Conservation (phyloP, 371 early-diverging fungal species). For the Blakeslea trispora region DNA sequence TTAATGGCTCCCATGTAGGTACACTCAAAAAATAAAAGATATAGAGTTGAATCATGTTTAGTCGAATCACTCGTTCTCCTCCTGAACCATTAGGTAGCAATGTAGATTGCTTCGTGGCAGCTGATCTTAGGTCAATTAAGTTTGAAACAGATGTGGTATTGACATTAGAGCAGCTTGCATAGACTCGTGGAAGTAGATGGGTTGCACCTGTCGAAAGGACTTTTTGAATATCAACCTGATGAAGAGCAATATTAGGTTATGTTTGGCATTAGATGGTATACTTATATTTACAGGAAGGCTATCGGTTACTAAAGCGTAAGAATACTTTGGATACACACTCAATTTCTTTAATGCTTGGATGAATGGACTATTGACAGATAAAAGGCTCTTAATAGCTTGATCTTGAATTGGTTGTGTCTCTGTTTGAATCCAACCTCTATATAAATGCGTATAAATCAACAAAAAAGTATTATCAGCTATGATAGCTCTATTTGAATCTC, state of each 20-base stretch:
- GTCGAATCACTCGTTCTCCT: conserved; percentile 28
- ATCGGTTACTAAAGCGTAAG: conserved; percentile 31
- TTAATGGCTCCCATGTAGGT: conserved; percentile 30
- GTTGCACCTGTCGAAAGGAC: conserved; percentile 33
- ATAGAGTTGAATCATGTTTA: conserved; percentile 43
- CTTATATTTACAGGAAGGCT: conserved; percentile 31
- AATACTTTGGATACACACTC: conserved; percentile 27
- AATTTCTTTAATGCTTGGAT: conserved; percentile 26
- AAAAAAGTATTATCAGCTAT: not conserved
- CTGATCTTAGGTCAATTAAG: conserved; percentile 24
- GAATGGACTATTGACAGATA: conserved; percentile 29
- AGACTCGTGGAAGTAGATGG: conserved; percentile 36
- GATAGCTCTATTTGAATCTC: too few relatives aligned
- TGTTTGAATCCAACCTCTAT: conserved; percentile 42
- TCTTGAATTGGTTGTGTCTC: conserved; percentile 25
- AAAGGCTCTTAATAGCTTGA: conserved; percentile 20
- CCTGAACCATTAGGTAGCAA: conserved; percentile 21
- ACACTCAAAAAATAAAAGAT: conserved; percentile 33
- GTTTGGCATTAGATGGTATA: not conserved
- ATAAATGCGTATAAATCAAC: not conserved
- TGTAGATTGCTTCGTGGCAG: conserved; percentile 39
- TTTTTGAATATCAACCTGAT: conserved; percentile 35
- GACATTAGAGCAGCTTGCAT: conserved; percentile 21
- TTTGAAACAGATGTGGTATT: conserved; percentile 1
- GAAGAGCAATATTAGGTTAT: not conserved